These are phyloP conservation scores for Circinella minor DNA, from an alignment of 371 early-diverging fungal genomes.

Conservation along the genomic window DNA sequence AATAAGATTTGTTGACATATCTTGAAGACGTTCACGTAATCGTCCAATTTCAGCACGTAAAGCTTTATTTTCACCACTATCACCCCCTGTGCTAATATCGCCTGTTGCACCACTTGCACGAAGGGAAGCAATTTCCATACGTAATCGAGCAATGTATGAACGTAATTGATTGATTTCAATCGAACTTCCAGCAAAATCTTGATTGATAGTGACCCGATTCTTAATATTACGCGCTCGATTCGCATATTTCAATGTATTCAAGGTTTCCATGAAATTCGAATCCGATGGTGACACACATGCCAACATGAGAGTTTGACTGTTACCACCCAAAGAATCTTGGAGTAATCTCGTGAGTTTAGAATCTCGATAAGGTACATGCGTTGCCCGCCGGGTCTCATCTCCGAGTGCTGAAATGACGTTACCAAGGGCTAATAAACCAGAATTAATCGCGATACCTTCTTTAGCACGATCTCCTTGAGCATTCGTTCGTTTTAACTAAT, in stretches of 20 bases:
- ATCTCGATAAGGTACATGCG: slow-evolving; percentile 94
- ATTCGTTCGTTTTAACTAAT: slow-evolving; percentile 49
- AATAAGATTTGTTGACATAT: slow-evolving; percentile 43
- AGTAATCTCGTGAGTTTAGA: slow-evolving; percentile 92
- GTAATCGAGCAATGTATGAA: slow-evolving; percentile 66
- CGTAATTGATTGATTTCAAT: slow-evolving; percentile 72
- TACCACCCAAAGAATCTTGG: slow-evolving; percentile 96
- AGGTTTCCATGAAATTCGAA: slow-evolving; percentile 83
- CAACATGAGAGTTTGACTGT: slow-evolving; percentile 88
- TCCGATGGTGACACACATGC: slow-evolving; percentile 90
- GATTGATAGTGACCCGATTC: slow-evolving; percentile 67
- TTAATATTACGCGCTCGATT: slow-evolving; percentile 87
- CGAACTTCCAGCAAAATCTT: slow-evolving; percentile 50
- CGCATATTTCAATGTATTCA: slow-evolving; percentile 92
- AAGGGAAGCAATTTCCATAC: slow-evolving; percentile 60
- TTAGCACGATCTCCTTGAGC: slow-evolving; percentile 88
- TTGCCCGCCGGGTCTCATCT: slow-evolving; percentile 71
- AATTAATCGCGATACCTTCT: slow-evolving; percentile 98
- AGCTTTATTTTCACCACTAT: slow-evolving; percentile 35
- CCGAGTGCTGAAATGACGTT: slow-evolving; percentile 98
- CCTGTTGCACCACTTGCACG: slow-evolving; percentile 22
- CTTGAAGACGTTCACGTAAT: slow-evolving; percentile 51
- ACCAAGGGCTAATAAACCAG: slow-evolving; percentile 95
- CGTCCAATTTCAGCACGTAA: slow-evolving; percentile 46
- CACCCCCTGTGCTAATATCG: neutral